phyloP scores from a whole-genome alignment of 192 early-diverging fungal genomes.

The Entomortierella chlamydospora region DNA sequence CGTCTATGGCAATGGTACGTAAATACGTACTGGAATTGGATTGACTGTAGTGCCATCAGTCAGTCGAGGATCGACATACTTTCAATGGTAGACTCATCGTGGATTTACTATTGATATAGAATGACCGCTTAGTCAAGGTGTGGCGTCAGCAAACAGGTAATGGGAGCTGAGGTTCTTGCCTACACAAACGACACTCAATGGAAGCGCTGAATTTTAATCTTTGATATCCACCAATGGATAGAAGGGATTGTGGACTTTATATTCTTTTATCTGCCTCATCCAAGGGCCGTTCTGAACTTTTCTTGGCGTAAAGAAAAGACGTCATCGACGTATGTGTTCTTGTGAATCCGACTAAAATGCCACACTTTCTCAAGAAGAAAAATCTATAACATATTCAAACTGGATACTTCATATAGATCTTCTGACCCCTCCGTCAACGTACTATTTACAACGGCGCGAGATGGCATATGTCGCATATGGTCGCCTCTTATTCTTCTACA shows the following conservation, averaged over 20 bases:
- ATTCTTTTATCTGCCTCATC: conserved; percentile 73
- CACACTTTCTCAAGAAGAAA: neutral
- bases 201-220: neutral
- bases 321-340: conserved; percentile 34
- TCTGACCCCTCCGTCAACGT: conserved; percentile 37
- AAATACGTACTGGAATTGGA: neutral
- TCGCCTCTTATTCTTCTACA: conserved; percentile 60
- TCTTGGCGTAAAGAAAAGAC: conserved; percentile 70
- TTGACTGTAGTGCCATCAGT: too few relatives aligned
- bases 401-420: neutral
- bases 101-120: conserved; percentile 37
- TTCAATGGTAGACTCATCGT: neutral
- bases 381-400: too few relatives aligned
- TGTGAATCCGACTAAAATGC: neutral
- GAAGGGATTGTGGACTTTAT: conserved; percentile 59
- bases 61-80: too few relatives aligned
- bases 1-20: conserved; percentile 68
- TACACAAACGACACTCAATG: neutral
- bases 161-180: neutral
- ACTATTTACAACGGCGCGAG: conserved; percentile 74
- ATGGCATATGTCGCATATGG: conserved; percentile 82
- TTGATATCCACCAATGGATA: conserved; percentile 1
- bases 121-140: conserved; percentile 73
- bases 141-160: conserved; percentile 62
- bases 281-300: conserved; percentile 66